A percentile compares a stretch with the other conserved stretches of the same genome.
phyloP scores from a whole-genome alignment of 2,329 filamentous ascomycete species.

The Scedosporium dehoogii region DNA sequence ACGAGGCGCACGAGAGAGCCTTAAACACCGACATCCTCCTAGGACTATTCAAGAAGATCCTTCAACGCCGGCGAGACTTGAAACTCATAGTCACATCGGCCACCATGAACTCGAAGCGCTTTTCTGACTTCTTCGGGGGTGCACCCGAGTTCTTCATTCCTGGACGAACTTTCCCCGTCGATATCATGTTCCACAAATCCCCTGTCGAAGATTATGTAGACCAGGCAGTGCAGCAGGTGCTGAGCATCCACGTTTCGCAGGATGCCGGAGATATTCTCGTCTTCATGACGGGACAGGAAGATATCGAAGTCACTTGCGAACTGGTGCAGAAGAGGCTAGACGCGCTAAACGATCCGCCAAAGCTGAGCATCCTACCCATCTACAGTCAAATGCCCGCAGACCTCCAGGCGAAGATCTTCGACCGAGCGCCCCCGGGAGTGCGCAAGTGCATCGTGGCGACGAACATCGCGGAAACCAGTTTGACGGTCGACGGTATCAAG shows the following conservation, averaged over 20 bases:
- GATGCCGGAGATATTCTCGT: conserved; percentile 88
- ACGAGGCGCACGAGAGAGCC: conserved; percentile 94
- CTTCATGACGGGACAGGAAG: conserved; percentile 99
- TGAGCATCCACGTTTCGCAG: conserved; percentile 94
- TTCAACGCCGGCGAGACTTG: conserved; percentile 78
- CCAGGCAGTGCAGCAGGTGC: conserved; percentile 87
- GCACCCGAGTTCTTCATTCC: conserved; percentile 96
- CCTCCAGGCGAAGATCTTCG: conserved; percentile 95
- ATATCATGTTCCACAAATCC: conserved; percentile 89
- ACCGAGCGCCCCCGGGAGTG: conserved; percentile 78
- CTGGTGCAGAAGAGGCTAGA: conserved; percentile 79
- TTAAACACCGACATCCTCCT: conserved; percentile 96
- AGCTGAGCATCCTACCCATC: conserved; percentile 89
- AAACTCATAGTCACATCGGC: conserved; percentile 97
- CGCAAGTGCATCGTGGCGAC: conserved; percentile 97
- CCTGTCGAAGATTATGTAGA: conserved; percentile 98
- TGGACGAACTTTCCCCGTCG: conserved; percentile 91
- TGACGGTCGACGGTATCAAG: conserved; percentile 98
- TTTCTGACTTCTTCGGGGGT: conserved; percentile 91
- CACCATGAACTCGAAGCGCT: conserved; percentile 96
- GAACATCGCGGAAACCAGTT: conserved; percentile 94
- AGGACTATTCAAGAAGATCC: conserved; percentile 94
- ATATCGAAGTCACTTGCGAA: conserved; percentile 95
- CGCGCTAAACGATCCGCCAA: conserved; percentile 85
- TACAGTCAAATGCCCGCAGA: conserved; percentile 99